These are phyloP conservation scores for Guillardia theta DNA, from an alignment of 78 protist genomes.

Conservation along the genomic window DNA sequence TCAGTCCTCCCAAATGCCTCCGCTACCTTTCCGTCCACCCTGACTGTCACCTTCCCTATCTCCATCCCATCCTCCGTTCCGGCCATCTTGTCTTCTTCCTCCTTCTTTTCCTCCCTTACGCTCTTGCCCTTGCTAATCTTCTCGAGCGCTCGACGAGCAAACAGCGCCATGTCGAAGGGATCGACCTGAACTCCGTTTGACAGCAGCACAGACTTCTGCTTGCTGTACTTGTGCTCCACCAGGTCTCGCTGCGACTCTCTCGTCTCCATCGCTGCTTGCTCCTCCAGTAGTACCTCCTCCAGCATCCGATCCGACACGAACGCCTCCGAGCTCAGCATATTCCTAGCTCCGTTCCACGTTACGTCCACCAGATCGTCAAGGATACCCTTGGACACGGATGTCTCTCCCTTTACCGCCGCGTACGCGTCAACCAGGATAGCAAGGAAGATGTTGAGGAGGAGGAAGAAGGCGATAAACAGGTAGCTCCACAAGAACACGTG, in stretches of 20 bases:
- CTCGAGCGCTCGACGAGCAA: too few species aligned
- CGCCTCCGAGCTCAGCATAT: not conserved
- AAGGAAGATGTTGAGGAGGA: slow-evolving; percentile 28
- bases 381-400: not conserved
- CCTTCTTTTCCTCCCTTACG: not conserved
- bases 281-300: not conserved
- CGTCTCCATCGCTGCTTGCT: not conserved
- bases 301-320: not conserved
- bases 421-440: not conserved
- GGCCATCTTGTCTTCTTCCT: not conserved
- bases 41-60: not conserved
- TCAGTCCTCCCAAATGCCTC: too few species aligned
- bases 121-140: not conserved
- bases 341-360: not conserved
- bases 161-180: not conserved
- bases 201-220: not conserved
- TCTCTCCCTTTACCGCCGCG: not conserved
- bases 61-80: not conserved
- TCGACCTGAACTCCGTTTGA: not conserved
- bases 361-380: not conserved
- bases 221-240: not conserved
- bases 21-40: not conserved
- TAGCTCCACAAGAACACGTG: not conserved
- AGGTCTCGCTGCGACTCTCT: not conserved
- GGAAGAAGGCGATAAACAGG: not conserved